Evolutionary conservation across 305 asterid genomes (phyloP), one percentile per base, ranked within the genome.

Genomic region (Fraxinus xanthoxyloides): DNA sequence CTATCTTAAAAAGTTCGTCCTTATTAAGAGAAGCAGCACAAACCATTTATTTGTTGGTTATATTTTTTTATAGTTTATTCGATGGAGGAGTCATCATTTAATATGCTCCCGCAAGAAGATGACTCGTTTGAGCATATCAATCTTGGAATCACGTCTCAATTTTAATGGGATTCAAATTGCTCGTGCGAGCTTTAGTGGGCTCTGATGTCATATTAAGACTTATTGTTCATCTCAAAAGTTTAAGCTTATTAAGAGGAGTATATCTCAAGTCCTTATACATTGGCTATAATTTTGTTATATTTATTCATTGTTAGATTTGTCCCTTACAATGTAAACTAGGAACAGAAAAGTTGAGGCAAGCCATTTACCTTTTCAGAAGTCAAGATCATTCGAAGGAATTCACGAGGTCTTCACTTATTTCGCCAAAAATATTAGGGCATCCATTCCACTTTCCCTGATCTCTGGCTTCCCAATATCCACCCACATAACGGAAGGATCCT

Each of bases 391-490:
- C 88, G 15, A 82, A 77, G 73, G 92, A 85, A 79, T 79, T 80
- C 12, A 69, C 4, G 72, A 87, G 90, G 79, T 85, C 90, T 83
- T 93, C 87, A 72, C 82, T 85, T 69, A 93, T 87, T 85, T 95
- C 94, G 12, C 97, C 97, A 77, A 93, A 95, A 79, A 94, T 90
- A 78, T 90, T 77, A 4, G 97, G 95, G 89, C 98, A 95, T 76
- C 86, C 90, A 35, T 91, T 90, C 98, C 98, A 95, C 67, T 83
- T 90, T 35, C 90, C 85, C 17, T 9, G 85, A 78, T 95, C 94
- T 32, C 98, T 88, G 59, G 98, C 90, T 90, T 92, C 98, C 98
- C 99, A 95, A 83, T 95, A 95, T 65, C 97, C 97, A 38, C 97
- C 98, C 7, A 76, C 67, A 77, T 89, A 95, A 40, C 82, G 87